Conservation (phyloP, 768 basidiomycete genomes). For the Suillus subaureus region DNA sequence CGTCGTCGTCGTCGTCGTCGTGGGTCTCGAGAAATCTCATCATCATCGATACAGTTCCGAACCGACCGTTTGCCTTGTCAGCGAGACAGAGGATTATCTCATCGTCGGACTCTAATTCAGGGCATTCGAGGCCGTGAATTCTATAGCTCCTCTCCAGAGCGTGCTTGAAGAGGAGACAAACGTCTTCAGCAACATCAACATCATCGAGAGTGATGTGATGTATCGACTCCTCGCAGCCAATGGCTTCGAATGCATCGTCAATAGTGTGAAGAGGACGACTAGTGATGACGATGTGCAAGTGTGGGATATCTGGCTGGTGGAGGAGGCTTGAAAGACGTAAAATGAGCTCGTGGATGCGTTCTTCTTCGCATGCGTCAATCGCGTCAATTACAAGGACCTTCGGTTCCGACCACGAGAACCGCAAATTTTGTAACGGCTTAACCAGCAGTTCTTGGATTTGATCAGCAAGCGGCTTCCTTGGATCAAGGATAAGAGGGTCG, state of each 20-base stretch:
- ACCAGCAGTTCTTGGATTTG: not conserved
- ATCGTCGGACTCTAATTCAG: not conserved
- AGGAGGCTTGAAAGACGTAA: not conserved
- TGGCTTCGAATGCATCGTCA: not conserved
- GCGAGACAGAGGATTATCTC: not conserved
- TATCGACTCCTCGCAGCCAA: not conserved
- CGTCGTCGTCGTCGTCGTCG: not conserved
- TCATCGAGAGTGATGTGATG: not conserved
- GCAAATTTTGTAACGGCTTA: not conserved
- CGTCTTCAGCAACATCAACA: not conserved
- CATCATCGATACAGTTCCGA: not conserved
- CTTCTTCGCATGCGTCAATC: not conserved
- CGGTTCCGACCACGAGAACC: not conserved
- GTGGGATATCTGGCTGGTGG: not conserved
- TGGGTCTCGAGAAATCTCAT: not conserved
- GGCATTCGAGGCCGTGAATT: not conserved
- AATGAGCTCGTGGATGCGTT: not conserved
- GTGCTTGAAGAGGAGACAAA: not conserved
- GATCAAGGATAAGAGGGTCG: conserved; percentile 4
- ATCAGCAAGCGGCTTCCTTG: not conserved
- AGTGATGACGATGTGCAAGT: not conserved
- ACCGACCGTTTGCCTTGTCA: not conserved
- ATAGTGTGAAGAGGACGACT: not conserved
- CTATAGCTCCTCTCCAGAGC: not conserved
- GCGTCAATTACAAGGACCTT: conserved; percentile 5